Base-by-base conservation (phyloP, 768 basidiomycete genomes). In the Tricholoma sp. region DNA sequence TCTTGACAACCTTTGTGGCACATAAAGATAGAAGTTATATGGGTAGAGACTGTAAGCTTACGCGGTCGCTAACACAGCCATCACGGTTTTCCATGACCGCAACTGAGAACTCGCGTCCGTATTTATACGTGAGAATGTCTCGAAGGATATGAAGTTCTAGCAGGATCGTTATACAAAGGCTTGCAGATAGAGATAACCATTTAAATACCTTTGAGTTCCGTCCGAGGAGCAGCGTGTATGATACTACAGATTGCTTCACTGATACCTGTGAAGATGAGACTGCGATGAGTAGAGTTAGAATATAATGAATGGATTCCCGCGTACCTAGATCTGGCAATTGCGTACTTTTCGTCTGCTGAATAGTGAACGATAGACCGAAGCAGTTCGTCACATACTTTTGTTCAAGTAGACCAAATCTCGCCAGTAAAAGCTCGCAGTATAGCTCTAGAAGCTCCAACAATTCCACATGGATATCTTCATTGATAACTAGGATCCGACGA, bases 121-220 rank as follows among this genome's bases (percentile, higher is more conserved):
- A 97, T 73, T 97, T 97, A 69, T 94, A 91, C 89, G 95, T 91
- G 56, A 99, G 80, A 68, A 98, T 83, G 68, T 98, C 95, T 54
- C 97, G 86, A 52, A 98, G 72, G 36, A 93, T 76, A 61, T 97
- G 91, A 37, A 99, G 80, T 68, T 98, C 94, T 94, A 55, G n/a
- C 55, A 49, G 45, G 28, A 8, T 45, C 44, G 31, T 52, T 56
- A 34, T n/a, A 62, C 34, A 10, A 8, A 28, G 20, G 37, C 24
- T 2, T 18, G 45, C 8, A 41, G 36, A 7, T 20, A 15, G 17
- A 24, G 28, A 57, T 49, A 41, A 55, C 48, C 51, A 32, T 50
- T 36, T 32, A 31, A 32, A 60, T 54, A 88, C 91, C 91, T 80
- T 94, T 95, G 53, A 95, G 73, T 65, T 95, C 95, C 12, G 90